Evolutionary conservation across 108 stramenopile species (phyloP).

Genomic region (Nitzschia palea): DNA sequence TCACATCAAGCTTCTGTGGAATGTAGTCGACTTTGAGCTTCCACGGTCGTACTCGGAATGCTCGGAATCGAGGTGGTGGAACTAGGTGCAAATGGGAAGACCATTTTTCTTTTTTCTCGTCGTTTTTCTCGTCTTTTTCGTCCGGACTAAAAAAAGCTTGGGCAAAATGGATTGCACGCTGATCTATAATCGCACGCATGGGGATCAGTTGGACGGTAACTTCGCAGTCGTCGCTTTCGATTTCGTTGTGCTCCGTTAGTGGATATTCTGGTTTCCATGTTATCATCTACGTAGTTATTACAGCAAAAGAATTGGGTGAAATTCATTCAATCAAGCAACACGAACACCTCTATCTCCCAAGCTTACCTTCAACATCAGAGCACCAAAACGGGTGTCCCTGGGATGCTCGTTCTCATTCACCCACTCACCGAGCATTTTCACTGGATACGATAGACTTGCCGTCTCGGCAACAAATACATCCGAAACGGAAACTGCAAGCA

Average conservation of each 20-base stretch:
- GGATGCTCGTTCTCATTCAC: constrained; percentile 79
- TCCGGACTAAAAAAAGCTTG: constrained; percentile 63
- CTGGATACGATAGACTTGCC: constrained; percentile 53
- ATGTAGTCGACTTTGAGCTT: constrained; percentile 87
- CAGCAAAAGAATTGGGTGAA: not conserved
- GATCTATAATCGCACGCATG: constrained; percentile 75
- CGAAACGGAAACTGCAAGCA: constrained; percentile 53
- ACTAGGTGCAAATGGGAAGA: constrained; percentile 23
- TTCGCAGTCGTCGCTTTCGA: constrained; percentile 74
- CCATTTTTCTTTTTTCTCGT: constrained; percentile 15
- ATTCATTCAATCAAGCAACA: not conserved
- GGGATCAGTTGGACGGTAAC: constrained; percentile 71
- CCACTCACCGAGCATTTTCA: constrained; percentile 89
- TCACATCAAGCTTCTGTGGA: constrained; percentile 58
- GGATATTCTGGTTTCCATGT: constrained; percentile 65
- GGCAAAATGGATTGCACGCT: constrained; percentile 67
- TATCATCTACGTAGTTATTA: constrained; percentile 65
- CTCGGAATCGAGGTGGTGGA: constrained; percentile 60
- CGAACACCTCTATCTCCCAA: not conserved
- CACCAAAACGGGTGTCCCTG: constrained; percentile 67
- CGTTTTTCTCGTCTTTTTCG: constrained; percentile 2
- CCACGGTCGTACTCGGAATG: constrained; percentile 63
- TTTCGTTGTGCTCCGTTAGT: constrained; percentile 60
- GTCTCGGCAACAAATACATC: constrained; percentile 82
- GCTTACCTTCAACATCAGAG: constrained; percentile 73